These are phyloP conservation scores for Coprinopsis sp. DNA, from an alignment of 768 basidiomycete species.

Conservation along the genomic window DNA sequence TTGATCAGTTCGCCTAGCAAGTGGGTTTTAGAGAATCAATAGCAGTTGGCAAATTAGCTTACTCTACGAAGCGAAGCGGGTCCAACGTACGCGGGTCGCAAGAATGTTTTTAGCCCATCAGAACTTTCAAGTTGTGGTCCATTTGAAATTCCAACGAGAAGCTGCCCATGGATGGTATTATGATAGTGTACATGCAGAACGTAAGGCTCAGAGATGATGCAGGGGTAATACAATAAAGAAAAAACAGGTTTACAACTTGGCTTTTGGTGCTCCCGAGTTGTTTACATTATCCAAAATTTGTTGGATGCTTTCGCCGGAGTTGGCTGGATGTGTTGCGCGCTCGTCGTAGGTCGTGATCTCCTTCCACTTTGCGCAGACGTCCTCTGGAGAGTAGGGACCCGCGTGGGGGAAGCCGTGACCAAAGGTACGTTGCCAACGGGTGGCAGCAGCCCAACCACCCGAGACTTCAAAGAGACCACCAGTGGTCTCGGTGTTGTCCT, in stretches of 20 bases:
- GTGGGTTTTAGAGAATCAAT: too few relatives aligned
- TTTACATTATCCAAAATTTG: slow-evolving; percentile 54
- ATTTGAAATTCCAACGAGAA: too few relatives aligned
- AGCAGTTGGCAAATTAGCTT: too few relatives aligned
- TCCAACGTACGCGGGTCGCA: too few relatives aligned
- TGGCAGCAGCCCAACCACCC: slow-evolving; percentile 90
- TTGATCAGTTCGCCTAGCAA: background rate
- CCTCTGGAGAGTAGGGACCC: slow-evolving; percentile 72
- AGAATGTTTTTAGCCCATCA: background rate
- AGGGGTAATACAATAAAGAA: background rate
- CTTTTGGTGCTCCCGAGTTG: slow-evolving; percentile 40
- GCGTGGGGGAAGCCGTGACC: slow-evolving; percentile 86
- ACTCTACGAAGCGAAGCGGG: too few relatives aligned
- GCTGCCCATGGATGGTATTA: too few relatives aligned
- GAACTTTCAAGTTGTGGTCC: background rate
- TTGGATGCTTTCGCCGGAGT: slow-evolving; percentile 71
- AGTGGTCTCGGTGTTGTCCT: slow-evolving; percentile 67
- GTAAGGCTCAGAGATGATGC: background rate
- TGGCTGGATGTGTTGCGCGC: slow-evolving; percentile 75
- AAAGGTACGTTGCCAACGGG: slow-evolving; percentile 88
- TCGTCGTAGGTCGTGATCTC: slow-evolving; percentile 85
- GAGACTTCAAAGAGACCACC: slow-evolving; percentile 81
- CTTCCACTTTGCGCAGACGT: slow-evolving; percentile 74
- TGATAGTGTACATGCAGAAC: too few relatives aligned
- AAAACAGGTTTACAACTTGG: slow-evolving; percentile 46